Conservation (phyloP, 495 filamentous ascomycete genomes). For the Aspergillus steynii region DNA sequence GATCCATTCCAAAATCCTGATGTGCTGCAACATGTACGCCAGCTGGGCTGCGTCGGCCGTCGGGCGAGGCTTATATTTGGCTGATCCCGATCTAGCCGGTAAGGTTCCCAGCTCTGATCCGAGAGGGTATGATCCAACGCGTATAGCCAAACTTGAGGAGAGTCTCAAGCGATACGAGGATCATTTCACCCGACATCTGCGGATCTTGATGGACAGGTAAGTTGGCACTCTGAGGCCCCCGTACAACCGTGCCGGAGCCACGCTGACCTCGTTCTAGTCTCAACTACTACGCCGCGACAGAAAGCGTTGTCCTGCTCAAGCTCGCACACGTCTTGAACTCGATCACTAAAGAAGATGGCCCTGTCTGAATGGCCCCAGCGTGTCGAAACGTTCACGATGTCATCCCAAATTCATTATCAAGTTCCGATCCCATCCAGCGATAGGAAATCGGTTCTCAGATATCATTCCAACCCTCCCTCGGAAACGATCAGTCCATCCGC, state of each 20-base stretch:
- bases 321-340: conserved; percentile 56
- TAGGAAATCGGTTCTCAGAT: too few relatives aligned
- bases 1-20: conserved; percentile 95
- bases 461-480: too few relatives aligned
- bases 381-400: not conserved
- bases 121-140: conserved; percentile 56
- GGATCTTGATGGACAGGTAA: conserved; percentile 83
- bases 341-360: conserved; percentile 41
- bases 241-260: not conserved
- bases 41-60: conserved; percentile 76
- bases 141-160: conserved; percentile 78
- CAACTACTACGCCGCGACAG: conserved; percentile 95
- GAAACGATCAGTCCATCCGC: not conserved
- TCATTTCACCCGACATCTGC: conserved; percentile 87
- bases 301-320: conserved; percentile 90
- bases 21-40: conserved; percentile 89
- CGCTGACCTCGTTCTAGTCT: conserved; percentile 40
- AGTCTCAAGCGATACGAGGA: conserved; percentile 84
- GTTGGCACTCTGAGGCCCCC: not conserved
- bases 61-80: conserved; percentile 72
- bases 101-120: conserved; percentile 37
- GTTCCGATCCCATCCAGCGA: not conserved
- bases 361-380: not conserved
- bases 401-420: not conserved
- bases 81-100: conserved; percentile 70